These are phyloP conservation scores for Plasmodium gonderi DNA, from an alignment of 169 alveolate genomes.

Conservation along the genomic window DNA sequence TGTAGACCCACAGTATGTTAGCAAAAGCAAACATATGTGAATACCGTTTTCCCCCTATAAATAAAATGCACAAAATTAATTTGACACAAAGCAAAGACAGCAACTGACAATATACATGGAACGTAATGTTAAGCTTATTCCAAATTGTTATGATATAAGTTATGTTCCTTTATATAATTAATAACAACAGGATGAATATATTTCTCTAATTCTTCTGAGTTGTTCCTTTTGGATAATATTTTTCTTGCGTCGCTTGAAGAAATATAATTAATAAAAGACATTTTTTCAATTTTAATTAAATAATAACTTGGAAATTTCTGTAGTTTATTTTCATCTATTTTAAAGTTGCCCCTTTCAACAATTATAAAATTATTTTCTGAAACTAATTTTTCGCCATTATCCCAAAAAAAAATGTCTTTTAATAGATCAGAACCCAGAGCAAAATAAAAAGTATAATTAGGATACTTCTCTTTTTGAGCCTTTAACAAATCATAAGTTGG, in stretches of 20 bases:
- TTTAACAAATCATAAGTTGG: slow-evolving; percentile 66
- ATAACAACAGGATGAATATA: slow-evolving; percentile 24
- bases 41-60: too few relatives aligned
- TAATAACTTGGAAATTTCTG: slow-evolving; percentile 45
- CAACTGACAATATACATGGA: background rate
- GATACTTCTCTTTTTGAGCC: slow-evolving; percentile 36
- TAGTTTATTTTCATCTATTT: slow-evolving; percentile 30
- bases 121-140: background rate
- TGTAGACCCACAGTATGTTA: too few relatives aligned
- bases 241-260: slow-evolving; percentile 65
- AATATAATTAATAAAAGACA: slow-evolving; percentile 60
- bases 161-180: slow-evolving; percentile 36
- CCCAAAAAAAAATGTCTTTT: slow-evolving; percentile 38
- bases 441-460: slow-evolving; percentile 49
- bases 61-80: background rate
- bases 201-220: slow-evolving; percentile 49
- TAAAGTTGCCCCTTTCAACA: slow-evolving; percentile 57
- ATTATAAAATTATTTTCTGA: slow-evolving; percentile 51
- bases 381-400: slow-evolving; percentile 53
- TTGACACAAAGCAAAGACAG: too few relatives aligned
- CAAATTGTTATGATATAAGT: slow-evolving; percentile 8
- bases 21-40: too few relatives aligned
- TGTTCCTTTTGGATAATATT: slow-evolving; percentile 9
- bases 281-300: slow-evolving; percentile 28
- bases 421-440: slow-evolving; percentile 45